Base-by-base conservation (phyloP, 2,329 filamentous ascomycete genomes). In the Ophiocordyceps camponoti-leonardi region DNA sequence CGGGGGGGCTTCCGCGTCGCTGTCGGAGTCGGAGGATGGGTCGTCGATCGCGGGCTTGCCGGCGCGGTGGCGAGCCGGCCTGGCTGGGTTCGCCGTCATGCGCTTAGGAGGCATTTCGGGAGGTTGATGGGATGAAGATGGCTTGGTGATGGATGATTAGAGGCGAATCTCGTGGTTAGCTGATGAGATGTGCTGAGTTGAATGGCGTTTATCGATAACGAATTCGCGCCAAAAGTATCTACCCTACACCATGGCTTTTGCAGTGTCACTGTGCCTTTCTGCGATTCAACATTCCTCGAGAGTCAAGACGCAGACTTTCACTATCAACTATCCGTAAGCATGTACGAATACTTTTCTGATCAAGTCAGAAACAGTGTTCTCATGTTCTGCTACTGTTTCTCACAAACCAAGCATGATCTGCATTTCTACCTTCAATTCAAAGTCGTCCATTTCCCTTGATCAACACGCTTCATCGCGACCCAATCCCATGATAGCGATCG, bases 31-130 rank as follows among this genome's bases (percentile, higher is more conserved):
- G 37, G 73, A 76, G 40, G 71, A 73, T 6, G 70, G 72, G 13
- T 68, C 69, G 49, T 68, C 72, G 8, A 67, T 73, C 2, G 71
- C 67, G 16, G 81, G 69, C 62, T 95, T 96, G 52, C 92, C 90
- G 16, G 90, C 82, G 48, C 87, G 80, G 56, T 95, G 83, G 47
- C 92, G 83, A 53, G 80, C 77, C 22, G 86, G 84, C 60, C 79
- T 80, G 48, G 81, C 66, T 4, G 86, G 87, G 58, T 95, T 94
- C 50, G 88, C 87, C 50, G 90, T 96, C 85, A 96, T 94, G 57
- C 85, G 83, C 61, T 85, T 87, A 13, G 81, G 77, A 49, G 83
- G 80, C 73, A 75, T 77, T 48, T 28, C 7, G 26, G 26, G 45
- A 47, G 47, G 33, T 10, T 35, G 39, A 35, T 20, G 31, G 4